These are phyloP conservation scores for Colletotrichum cordylinicola DNA, from an alignment of 2,329 filamentous ascomycete species.

Conservation along the genomic window DNA sequence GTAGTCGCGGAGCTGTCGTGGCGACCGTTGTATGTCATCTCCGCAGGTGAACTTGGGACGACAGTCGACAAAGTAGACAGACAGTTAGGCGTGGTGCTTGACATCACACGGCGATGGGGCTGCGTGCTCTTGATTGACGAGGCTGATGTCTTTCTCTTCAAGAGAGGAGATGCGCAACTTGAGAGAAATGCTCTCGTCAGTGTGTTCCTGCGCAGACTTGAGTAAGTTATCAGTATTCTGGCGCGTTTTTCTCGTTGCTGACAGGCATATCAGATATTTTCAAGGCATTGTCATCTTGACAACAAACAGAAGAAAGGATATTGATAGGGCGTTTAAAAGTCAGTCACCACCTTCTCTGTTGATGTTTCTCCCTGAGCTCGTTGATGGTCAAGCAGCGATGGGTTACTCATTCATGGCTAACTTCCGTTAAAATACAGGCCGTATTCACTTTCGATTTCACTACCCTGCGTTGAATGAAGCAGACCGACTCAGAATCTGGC, in stretches of 20 bases:
- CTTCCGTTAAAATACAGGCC: no score
- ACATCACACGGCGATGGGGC: slow-evolving; percentile 61
- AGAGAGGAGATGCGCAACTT: slow-evolving; percentile 69
- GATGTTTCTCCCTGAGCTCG: no score
- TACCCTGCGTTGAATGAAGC: no score
- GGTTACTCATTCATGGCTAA: no score
- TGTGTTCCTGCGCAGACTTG: background rate
- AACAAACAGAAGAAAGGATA: background rate
- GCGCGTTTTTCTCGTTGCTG: no score
- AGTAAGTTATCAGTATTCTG: background rate
- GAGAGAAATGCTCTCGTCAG: background rate
- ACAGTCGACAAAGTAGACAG: background rate
- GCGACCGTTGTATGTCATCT: background rate
- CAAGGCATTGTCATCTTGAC: background rate
- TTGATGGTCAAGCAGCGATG: no score
- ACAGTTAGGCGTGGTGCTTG: background rate
- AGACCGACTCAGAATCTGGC: no score
- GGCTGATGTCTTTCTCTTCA: slow-evolving; percentile 76
- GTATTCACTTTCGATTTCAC: no score
- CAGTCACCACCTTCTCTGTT: no score
- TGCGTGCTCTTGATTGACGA: slow-evolving; percentile 86
- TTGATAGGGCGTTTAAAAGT: no score
- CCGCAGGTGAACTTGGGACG: slow-evolving; percentile 9
- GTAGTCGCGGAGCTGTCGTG: background rate
- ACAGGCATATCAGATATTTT: background rate